Conservation (phyloP, 2,329 filamentous ascomycete species). For the Fusarium ramigenum region DNA sequence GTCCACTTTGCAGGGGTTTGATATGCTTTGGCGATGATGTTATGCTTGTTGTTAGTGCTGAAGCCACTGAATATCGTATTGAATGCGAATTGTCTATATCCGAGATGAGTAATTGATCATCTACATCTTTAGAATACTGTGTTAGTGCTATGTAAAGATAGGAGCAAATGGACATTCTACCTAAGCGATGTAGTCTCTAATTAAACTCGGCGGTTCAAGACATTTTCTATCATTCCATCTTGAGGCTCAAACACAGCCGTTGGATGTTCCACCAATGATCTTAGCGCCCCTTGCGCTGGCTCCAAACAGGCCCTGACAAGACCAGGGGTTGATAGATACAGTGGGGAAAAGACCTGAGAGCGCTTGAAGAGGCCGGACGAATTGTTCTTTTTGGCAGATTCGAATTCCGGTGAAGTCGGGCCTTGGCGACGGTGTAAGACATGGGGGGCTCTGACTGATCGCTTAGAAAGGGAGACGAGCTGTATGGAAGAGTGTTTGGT, state of each 20-base stretch:
- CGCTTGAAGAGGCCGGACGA: neutral
- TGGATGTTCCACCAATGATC: constrained; percentile 42
- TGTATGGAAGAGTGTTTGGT: neutral
- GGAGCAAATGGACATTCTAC: too few relatives aligned
- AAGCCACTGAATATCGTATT: neutral
- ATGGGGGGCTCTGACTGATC: neutral
- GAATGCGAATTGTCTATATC: too few relatives aligned
- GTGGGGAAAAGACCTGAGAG: neutral
- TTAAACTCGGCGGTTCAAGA: constrained; percentile 8
- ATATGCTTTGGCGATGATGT: neutral
- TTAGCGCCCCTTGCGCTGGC: constrained; percentile 41
- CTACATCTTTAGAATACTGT: neutral
- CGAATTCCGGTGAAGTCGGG: constrained; percentile 44
- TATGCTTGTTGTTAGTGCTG: constrained; percentile 1
- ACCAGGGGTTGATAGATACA: neutral
- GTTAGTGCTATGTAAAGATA: neutral
- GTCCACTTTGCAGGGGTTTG: neutral
- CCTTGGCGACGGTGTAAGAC: constrained; percentile 31
- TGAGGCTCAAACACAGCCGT: constrained; percentile 43
- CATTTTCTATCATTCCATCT: constrained; percentile 12
- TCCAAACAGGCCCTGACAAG: constrained; percentile 29
- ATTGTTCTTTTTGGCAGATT: constrained; percentile 25
- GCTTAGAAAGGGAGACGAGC: neutral
- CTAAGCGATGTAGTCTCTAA: neutral
- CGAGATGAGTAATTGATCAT: neutral